Conservation (phyloP, 1,284 basidiomycete genomes). For the Apiotrichum gamsii region DNA sequence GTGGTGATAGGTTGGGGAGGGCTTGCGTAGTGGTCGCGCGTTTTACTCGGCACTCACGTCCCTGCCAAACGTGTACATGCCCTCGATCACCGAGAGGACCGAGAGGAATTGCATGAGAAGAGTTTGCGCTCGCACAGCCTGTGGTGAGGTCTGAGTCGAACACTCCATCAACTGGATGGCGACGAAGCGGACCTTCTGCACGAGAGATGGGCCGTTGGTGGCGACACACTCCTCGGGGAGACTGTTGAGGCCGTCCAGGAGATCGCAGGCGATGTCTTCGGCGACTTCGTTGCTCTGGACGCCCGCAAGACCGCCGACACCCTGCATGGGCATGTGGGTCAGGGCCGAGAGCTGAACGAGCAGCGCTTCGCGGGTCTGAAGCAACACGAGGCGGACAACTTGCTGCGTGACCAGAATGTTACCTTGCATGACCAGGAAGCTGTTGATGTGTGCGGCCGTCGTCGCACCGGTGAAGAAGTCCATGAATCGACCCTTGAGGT, state of each 20-base stretch:
- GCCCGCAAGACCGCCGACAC: conserved; percentile 23
- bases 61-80: conserved; percentile 35
- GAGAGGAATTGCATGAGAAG: conserved; percentile 40
- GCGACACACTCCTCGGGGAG: conserved; percentile 38
- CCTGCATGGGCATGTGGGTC: conserved; percentile 31
- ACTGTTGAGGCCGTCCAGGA: conserved; percentile 38
- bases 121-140: conserved; percentile 31
- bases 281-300: conserved; percentile 25
- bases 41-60: conserved; percentile 31
- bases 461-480: conserved; percentile 28
- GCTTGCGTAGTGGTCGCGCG: too few relatives aligned
- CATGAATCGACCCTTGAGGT: conserved; percentile 28
- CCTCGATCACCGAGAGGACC: conserved; percentile 39
- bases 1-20: too few relatives aligned
- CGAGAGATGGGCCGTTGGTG: conserved; percentile 39
- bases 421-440: conserved; percentile 38
- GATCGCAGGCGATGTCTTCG: conserved; percentile 38
- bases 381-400: conserved; percentile 34
- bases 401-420: conserved; percentile 44
- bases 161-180: conserved; percentile 41
- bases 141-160: conserved; percentile 17
- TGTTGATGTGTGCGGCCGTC: conserved; percentile 26
- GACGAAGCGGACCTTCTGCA: conserved; percentile 43
- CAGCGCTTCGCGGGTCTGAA: conserved; percentile 33
- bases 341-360: conserved; percentile 27